These are phyloP conservation scores for Spathaspora sp. DNA, from an alignment of 805 yeast species.

Conservation along the genomic window DNA sequence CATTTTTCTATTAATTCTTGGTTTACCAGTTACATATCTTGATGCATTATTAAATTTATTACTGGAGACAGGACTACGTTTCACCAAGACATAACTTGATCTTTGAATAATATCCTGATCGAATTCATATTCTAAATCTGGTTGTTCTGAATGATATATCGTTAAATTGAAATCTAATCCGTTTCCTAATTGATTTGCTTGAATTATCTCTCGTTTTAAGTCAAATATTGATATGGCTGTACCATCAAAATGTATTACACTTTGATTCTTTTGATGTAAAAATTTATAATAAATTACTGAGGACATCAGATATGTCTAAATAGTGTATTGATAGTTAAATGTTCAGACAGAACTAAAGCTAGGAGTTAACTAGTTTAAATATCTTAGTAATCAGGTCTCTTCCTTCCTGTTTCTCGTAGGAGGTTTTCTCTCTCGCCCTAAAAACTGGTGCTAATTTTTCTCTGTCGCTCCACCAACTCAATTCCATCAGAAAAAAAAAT, in stretches of 20 bases:
- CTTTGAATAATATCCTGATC: slow-evolving; percentile 91
- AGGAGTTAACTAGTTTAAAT: no score
- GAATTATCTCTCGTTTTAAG: slow-evolving; percentile 83
- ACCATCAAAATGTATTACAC: slow-evolving; percentile 86
- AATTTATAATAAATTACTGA: slow-evolving; percentile 86
- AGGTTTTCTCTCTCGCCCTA: no score
- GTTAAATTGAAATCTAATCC: slow-evolving; percentile 81
- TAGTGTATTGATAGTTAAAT: no score
- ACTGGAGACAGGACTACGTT: slow-evolving; percentile 63
- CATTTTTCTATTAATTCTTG: slow-evolving; percentile 38
- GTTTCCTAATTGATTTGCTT: slow-evolving; percentile 73
- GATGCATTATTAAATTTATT: slow-evolving; percentile 52
- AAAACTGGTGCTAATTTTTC: no score
- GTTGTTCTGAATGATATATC: slow-evolving; percentile 55
- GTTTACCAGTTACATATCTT: slow-evolving; percentile 71
- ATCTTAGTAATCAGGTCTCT: no score
- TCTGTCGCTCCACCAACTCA: not conserved
- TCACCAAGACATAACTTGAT: slow-evolving; percentile 77
- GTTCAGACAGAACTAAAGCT: no score
- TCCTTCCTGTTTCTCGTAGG: no score
- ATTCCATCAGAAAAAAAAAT: not conserved
- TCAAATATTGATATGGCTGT: slow-evolving; percentile 96
- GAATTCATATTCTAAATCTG: slow-evolving; percentile 70
- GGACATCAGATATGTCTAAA: slow-evolving; percentile 48
- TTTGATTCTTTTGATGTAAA: slow-evolving; percentile 74